Percentiles rank a stretch among this genome's conserved stretches.
These are phyloP conservation scores for Nigrograna mackinnonii DNA, from an alignment of 2,329 filamentous ascomycete genomes.

Conservation along the genomic window DNA sequence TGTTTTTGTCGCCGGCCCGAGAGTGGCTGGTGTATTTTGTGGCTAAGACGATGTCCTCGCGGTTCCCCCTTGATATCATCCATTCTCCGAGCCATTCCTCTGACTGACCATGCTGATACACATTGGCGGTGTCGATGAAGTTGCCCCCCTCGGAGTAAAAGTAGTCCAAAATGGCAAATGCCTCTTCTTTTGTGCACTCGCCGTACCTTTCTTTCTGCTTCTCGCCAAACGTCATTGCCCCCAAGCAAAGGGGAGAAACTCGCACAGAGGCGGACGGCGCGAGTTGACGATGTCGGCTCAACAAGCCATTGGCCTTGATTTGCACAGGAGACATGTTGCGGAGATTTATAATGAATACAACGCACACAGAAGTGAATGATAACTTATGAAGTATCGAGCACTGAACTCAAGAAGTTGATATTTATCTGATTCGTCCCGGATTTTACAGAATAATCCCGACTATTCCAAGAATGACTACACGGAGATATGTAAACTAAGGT, in stretches of 20 bases:
- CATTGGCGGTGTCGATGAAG: constrained; percentile 66
- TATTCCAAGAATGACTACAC: no score
- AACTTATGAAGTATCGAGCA: no score
- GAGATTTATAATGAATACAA: no score
- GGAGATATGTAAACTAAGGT: no score
- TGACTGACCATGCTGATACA: constrained; percentile 39
- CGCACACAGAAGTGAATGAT: no score
- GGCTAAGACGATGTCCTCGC: constrained; percentile 40
- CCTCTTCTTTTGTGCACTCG: constrained; percentile 61
- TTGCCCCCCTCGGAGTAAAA: constrained; percentile 69
- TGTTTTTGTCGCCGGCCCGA: constrained; percentile 33
- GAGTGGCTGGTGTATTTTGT: constrained; percentile 33
- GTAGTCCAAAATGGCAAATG: constrained; percentile 67
- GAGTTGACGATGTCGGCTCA: constrained; percentile 63
- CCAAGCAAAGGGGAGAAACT: constrained; percentile 50
- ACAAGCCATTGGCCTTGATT: neutral
- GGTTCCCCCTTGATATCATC: constrained; percentile 37
- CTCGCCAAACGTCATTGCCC: constrained; percentile 66
- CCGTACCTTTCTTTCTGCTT: constrained; percentile 19
- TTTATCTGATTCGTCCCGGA: no score
- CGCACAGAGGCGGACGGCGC: constrained; percentile 66
- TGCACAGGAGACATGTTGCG: no score
- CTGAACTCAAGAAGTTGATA: no score
- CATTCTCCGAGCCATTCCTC: constrained; percentile 46
- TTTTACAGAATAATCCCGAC: no score